Conservation (phyloP, 495 filamentous ascomycete genomes). For the Cudoniella acicularis region DNA sequence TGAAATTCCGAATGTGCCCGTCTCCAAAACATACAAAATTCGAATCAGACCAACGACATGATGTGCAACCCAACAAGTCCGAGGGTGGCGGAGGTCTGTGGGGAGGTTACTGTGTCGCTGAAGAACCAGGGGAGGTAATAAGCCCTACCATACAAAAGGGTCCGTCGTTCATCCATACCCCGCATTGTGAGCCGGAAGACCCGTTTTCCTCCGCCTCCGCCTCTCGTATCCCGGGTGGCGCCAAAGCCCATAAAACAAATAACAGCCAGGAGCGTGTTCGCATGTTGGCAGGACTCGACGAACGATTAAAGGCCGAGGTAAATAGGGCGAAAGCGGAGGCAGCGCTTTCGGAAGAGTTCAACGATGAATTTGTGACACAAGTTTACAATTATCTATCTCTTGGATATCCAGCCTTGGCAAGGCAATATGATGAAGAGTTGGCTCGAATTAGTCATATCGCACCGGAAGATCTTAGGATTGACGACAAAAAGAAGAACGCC, state of each 20-base stretch:
- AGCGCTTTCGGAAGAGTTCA: conserved; percentile 61
- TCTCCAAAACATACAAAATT: conserved; percentile 80
- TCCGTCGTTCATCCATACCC: conserved; percentile 24
- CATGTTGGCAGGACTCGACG: conserved; percentile 46
- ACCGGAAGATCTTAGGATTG: conserved; percentile 60
- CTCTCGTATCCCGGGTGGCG: conserved; percentile 1
- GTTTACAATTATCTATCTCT: conserved; percentile 95
- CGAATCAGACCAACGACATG: conserved; percentile 55
- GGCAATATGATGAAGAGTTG: conserved; percentile 78
- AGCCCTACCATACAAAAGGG: conserved; percentile 27
- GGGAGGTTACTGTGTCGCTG: conserved; percentile 59
- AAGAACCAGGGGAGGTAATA: conserved; percentile 35
- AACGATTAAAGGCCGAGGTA: conserved; percentile 44
- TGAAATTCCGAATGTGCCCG: conserved; percentile 69
- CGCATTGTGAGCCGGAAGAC: conserved; percentile 17
- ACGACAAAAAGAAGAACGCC: conserved; percentile 62
- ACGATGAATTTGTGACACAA: conserved; percentile 85
- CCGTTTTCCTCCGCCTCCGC: conserved; percentile 24
- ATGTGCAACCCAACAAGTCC: conserved; percentile 45
- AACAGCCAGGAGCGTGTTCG: conserved; percentile 26
- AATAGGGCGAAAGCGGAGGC: conserved; percentile 46
- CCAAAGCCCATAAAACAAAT: background rate
- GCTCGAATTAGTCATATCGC: conserved; percentile 68
- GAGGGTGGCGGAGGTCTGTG: conserved; percentile 55
- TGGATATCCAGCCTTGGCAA: conserved; percentile 80